These are phyloP conservation scores for Ceratocystis papillata DNA, from an alignment of 2,329 filamentous ascomycete genomes.

Conservation along the genomic window DNA sequence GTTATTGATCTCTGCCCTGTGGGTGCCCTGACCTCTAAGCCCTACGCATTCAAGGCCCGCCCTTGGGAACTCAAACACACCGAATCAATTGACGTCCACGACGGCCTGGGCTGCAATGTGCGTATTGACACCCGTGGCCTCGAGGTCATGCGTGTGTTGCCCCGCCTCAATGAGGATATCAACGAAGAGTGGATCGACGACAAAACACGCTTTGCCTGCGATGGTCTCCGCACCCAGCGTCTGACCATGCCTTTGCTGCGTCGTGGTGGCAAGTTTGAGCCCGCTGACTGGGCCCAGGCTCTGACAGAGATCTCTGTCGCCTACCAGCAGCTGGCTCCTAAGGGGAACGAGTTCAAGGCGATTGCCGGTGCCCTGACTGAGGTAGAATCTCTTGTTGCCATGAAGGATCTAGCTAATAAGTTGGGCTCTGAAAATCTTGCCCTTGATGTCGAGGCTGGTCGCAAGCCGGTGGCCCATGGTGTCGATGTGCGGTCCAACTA, in stretches of 20 bases:
- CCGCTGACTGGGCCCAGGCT: slow-evolving; percentile 91
- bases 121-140: slow-evolving; percentile 85
- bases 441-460: slow-evolving; percentile 78
- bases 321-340: slow-evolving; percentile 66
- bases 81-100: slow-evolving; percentile 88
- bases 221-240: slow-evolving; percentile 91
- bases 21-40: slow-evolving; percentile 90
- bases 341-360: slow-evolving; percentile 91
- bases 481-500: slow-evolving; percentile 91
- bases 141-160: slow-evolving; percentile 90
- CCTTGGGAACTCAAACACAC: slow-evolving; percentile 97
- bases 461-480: slow-evolving; percentile 77
- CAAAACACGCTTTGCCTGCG: slow-evolving; percentile 92
- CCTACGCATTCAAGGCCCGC: slow-evolving; percentile 90
- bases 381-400: slow-evolving; percentile 84
- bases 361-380: slow-evolving; percentile 86
- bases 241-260: slow-evolving; percentile 86
- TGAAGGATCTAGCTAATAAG: slow-evolving; percentile 95
- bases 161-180: slow-evolving; percentile 89
- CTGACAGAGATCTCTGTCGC: slow-evolving; percentile 75
- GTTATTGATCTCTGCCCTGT: slow-evolving; percentile 98
- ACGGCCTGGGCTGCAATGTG: slow-evolving; percentile 88
- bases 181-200: slow-evolving; percentile 99
- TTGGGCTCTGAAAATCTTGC: slow-evolving; percentile 93
- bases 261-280: slow-evolving; percentile 80